A percentile compares a stretch with the other conserved stretches of the same genome.
These are phyloP conservation scores for Amniculicola lignicola DNA, from an alignment of 495 filamentous ascomycete genomes.

Conservation along the genomic window DNA sequence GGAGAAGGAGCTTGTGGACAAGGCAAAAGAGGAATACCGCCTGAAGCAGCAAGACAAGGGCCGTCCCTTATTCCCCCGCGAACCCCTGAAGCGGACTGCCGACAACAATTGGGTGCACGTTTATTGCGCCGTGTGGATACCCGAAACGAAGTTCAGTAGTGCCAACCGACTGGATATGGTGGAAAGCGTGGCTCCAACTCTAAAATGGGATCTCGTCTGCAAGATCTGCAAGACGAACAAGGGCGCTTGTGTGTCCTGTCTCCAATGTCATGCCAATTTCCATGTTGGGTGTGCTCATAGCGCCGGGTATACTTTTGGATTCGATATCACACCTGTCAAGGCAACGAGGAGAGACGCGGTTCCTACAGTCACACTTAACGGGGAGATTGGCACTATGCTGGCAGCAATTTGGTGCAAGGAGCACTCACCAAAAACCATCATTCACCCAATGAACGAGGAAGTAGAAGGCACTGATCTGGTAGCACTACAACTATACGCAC, in stretches of 20 bases:
- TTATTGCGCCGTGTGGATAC: constrained; percentile 83
- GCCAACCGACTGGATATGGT: constrained; percentile 74
- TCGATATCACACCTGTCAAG: constrained; percentile 89
- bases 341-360: constrained; percentile 73
- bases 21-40: constrained; percentile 71
- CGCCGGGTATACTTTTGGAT: constrained; percentile 75
- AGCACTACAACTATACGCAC: constrained; percentile 79
- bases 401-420: constrained; percentile 88
- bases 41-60: constrained; percentile 77
- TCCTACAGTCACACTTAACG: constrained; percentile 67
- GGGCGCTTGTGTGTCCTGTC: constrained; percentile 80
- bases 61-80: constrained; percentile 78
- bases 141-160: constrained; percentile 86
- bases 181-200: constrained; percentile 81
- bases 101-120: constrained; percentile 99
- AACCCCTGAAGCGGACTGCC: constrained; percentile 85
- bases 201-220: constrained; percentile 68
- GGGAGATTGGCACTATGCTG: constrained; percentile 70
- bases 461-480: constrained; percentile 59
- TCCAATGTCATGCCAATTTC: constrained; percentile 74
- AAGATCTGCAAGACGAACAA: constrained; percentile 74
- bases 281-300: constrained; percentile 89
- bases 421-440: constrained; percentile 64
- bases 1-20: constrained; percentile 74
- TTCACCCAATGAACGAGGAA: constrained; percentile 77